Base-by-base conservation (phyloP, 306 rosid species). In the Medicago arabica region DNA sequence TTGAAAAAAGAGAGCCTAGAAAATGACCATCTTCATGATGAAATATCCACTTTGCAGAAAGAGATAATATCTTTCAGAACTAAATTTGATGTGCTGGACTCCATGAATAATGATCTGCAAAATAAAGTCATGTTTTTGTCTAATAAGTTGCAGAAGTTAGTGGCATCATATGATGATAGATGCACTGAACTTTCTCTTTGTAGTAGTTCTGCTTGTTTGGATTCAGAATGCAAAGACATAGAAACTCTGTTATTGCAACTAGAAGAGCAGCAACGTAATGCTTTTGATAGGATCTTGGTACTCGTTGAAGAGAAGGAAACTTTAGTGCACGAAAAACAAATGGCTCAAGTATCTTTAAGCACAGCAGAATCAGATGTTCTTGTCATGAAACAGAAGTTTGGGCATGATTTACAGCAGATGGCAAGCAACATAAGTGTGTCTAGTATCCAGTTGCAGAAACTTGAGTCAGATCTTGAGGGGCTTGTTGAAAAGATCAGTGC, bases 231-330 rank as follows among this genome's bases (percentile, higher is more conserved):
- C 58, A 53, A 72, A 16, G 86, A 86, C 78, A 78, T 90, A 64
- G 83, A 84, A 54, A 88, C 74, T 74, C 80, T 82, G 38, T 54
- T 89, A 40, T 74, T 82, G 87, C 87, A 50, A 72, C 83, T 92
- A 44, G 97, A 90, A 82, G 87, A 88, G 87, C 80, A 92, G 72
- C 92, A 90, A 81, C 79, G 70, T 41, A 82, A 69, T 69, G 83
- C 88, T 23, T 84, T 73, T 83, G 81, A 83, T 77, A 83, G 78
- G 82, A 87, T 89, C 74, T 81, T 80, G 75, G 88, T 69, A 75
- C 91, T 92, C 75, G 39, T 79, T 63, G 89, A 96, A 72, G 98
- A 96, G 83, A 92, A 87, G 75, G 76, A 83, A 60, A 77, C 15
- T 72, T 72, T 90, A 58, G 75, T 17, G 59, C 81, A 83, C 69